A percentile compares a stretch with the other conserved stretches of the same genome.
phyloP scores from a whole-genome alignment of 805 yeast species.

The Wickerhamomyces tratensis region DNA sequence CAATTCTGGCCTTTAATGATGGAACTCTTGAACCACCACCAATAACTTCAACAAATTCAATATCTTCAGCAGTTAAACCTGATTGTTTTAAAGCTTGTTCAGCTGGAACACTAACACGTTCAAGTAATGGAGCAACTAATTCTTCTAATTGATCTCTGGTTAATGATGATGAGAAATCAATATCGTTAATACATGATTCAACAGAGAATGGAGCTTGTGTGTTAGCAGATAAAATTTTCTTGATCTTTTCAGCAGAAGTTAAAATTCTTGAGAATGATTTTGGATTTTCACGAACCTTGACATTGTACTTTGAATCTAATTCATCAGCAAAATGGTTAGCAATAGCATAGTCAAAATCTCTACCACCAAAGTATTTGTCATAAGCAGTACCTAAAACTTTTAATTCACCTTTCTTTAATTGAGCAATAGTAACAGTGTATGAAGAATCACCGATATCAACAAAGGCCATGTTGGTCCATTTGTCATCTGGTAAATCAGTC shows the following conservation, averaged over 20 bases:
- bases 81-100: conserved; percentile 78
- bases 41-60: conserved; percentile 88
- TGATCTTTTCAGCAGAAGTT: conserved; percentile 84
- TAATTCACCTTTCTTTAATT: conserved; percentile 94
- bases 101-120: conserved; percentile 67
- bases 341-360: conserved; percentile 90
- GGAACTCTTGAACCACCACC: conserved; percentile 99
- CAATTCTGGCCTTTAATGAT: conserved; percentile 69
- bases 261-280: conserved; percentile 93
- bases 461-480: conserved; percentile 82
- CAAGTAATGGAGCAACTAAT: conserved; percentile 72
- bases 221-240: conserved; percentile 96
- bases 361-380: conserved; percentile 97
- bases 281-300: conserved; percentile 83
- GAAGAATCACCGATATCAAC: conserved; percentile 97
- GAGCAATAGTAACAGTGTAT: conserved; percentile 80
- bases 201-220: conserved; percentile 87
- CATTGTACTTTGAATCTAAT: conserved; percentile 85
- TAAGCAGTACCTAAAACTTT: conserved; percentile 86
- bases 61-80: conserved; percentile 56
- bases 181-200: conserved; percentile 95
- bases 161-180: conserved; percentile 85
- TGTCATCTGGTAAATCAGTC: conserved; percentile 91
- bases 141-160: conserved; percentile 91
- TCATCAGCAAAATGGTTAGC: conserved; percentile 93